Conservation (phyloP, 345 rosid genomes). For the Ricinus communis region DNA sequence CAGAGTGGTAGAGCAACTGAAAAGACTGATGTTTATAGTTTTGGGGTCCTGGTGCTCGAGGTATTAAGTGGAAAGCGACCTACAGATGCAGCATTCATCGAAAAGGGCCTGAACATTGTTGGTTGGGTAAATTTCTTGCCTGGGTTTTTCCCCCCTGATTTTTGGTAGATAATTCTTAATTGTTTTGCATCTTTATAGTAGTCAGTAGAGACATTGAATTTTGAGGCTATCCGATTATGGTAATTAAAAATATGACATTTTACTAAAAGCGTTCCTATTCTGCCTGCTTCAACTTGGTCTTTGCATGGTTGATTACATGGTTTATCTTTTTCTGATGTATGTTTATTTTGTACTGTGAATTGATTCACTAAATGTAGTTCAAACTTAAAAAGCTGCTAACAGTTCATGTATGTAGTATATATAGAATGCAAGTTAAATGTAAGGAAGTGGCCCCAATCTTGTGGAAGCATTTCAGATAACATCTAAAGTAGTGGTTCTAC, state of each 20-base stretch:
- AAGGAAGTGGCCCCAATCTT: background rate
- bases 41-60: slow-evolving; percentile 93
- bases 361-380: no score
- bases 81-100: slow-evolving; percentile 92
- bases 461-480: background rate
- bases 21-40: slow-evolving; percentile 95
- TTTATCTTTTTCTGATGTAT: no score
- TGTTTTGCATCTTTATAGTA: background rate
- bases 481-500: background rate
- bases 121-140: slow-evolving; percentile 76
- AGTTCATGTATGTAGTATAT: no score
- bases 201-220: background rate
- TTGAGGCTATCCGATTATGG: background rate
- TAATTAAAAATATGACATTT: background rate
- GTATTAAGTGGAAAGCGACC: slow-evolving; percentile 94
- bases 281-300: no score
- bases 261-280: no score
- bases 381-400: no score
- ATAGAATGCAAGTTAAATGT: background rate
- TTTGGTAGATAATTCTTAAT: background rate
- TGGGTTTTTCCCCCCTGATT: slow-evolving; percentile 1
- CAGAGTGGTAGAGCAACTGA: slow-evolving; percentile 99
- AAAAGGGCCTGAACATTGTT: slow-evolving; percentile 95
- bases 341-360: no score
- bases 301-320: no score